Conservation (phyloP, 2,329 filamentous ascomycete genomes). For the Sporothrix protearum region DNA sequence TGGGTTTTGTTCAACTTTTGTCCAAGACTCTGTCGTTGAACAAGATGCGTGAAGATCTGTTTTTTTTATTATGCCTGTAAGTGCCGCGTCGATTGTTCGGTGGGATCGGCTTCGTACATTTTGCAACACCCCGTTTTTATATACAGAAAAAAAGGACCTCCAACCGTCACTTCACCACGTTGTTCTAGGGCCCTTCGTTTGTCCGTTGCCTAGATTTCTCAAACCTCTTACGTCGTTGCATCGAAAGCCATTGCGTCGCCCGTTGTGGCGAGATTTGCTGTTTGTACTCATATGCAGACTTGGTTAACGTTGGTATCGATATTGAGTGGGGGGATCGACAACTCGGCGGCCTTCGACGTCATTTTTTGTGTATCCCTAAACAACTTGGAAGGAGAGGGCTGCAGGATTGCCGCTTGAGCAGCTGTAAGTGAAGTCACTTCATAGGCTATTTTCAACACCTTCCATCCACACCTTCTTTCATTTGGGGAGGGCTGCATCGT, state of each 20-base stretch:
- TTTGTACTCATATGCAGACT: not conserved
- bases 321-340: not conserved
- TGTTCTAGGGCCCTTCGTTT: not conserved
- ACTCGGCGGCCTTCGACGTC: constrained; percentile 9
- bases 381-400: not conserved
- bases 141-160: not conserved
- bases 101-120: not conserved
- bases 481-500: not conserved
- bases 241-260: constrained; percentile 2
- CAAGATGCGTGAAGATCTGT: not conserved
- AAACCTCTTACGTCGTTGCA: constrained; percentile 10
- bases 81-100: no score
- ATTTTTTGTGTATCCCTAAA: not conserved
- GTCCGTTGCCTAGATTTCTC: not conserved
- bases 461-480: not conserved
- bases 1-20: no score
- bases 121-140: constrained; percentile 10
- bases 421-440: not conserved
- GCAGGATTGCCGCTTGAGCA: not conserved
- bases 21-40: not conserved
- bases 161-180: not conserved
- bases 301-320: not conserved
- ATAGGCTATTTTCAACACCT: not conserved
- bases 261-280: not conserved
- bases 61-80: not conserved